Percentiles rank a stretch among this genome's conserved stretches.
Conservation (phyloP, 2,329 filamentous ascomycete species). For the Aureobasidium mangrovei region DNA sequence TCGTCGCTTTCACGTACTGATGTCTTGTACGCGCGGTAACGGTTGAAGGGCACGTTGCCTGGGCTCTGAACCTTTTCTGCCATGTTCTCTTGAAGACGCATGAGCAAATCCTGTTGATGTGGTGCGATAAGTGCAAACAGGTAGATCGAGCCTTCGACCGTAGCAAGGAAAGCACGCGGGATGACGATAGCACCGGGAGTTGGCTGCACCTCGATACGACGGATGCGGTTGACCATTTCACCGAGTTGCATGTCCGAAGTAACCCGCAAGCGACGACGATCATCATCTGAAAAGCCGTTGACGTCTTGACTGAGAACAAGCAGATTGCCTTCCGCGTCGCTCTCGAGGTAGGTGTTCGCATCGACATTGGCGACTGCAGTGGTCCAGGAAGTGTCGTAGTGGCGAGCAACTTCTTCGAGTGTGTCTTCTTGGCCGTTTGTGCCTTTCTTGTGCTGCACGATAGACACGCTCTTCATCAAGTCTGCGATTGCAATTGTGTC, state of each 20-base stretch:
- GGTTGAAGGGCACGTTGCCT: slow-evolving; percentile 66
- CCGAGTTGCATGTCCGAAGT: slow-evolving; percentile 78
- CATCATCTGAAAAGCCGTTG: slow-evolving; percentile 64
- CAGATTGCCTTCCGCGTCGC: slow-evolving; percentile 82
- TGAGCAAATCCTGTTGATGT: slow-evolving; percentile 65
- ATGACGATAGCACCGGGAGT: slow-evolving; percentile 58
- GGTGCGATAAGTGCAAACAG: slow-evolving; percentile 74
- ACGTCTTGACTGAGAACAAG: slow-evolving; percentile 67
- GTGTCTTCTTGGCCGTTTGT: slow-evolving; percentile 46
- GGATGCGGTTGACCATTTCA: slow-evolving; percentile 87
- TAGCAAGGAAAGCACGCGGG: slow-evolving; percentile 80
- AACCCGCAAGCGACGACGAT: slow-evolving; percentile 60
- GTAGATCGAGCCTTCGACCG: slow-evolving; percentile 86
- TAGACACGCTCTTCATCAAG: slow-evolving; percentile 82
- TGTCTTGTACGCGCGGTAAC: slow-evolving; percentile 75
- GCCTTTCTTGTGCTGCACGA: slow-evolving; percentile 62
- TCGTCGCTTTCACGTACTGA: slow-evolving; percentile 60
- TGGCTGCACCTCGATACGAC: slow-evolving; percentile 59
- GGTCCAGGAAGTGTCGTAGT: slow-evolving; percentile 73
- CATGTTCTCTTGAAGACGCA: slow-evolving; percentile 68
- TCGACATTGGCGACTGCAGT: slow-evolving; percentile 69
- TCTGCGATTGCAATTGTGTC: slow-evolving; percentile 78
- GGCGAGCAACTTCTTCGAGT: slow-evolving; percentile 66
- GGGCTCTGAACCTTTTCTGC: slow-evolving; percentile 57
- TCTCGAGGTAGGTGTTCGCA: slow-evolving; percentile 67